Evolutionary conservation across 495 filamentous ascomycete species (phyloP).

Genomic region (Eremomyces bilateralis): DNA sequence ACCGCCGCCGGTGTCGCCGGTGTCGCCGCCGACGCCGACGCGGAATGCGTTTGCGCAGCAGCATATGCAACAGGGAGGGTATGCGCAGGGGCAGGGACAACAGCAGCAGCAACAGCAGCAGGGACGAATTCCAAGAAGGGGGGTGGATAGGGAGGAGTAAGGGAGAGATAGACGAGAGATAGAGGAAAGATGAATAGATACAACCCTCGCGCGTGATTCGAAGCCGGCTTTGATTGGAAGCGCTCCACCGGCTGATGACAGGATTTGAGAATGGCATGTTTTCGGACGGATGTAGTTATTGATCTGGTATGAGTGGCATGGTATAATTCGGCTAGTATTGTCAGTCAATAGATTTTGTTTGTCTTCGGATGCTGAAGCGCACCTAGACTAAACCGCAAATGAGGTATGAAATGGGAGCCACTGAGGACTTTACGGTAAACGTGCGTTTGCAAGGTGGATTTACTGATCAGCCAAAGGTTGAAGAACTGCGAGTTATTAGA

Average conservation of each 20-base stretch:
- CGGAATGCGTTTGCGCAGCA: slow-evolving; percentile 1
- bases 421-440: no score
- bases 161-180: background rate
- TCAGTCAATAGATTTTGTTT: no score
- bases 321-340: no score
- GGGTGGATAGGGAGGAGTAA: background rate
- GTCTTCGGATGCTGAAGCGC: no score
- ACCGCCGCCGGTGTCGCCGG: background rate
- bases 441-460: no score
- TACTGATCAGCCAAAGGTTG: no score
- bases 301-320: no score
- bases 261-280: no score
- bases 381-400: no score
- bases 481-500: no score
- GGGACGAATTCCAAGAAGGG: background rate
- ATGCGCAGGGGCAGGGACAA: background rate
- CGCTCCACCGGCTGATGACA: background rate
- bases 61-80: background rate
- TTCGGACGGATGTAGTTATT: no score
- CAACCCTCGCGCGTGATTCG: background rate
- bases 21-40: background rate
- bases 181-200: background rate
- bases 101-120: background rate
- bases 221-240: background rate
- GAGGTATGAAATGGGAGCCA: no score